Evolutionary conservation across 2,329 filamentous ascomycete species (phyloP).

Genomic region (Teratosphaeria destructans): DNA sequence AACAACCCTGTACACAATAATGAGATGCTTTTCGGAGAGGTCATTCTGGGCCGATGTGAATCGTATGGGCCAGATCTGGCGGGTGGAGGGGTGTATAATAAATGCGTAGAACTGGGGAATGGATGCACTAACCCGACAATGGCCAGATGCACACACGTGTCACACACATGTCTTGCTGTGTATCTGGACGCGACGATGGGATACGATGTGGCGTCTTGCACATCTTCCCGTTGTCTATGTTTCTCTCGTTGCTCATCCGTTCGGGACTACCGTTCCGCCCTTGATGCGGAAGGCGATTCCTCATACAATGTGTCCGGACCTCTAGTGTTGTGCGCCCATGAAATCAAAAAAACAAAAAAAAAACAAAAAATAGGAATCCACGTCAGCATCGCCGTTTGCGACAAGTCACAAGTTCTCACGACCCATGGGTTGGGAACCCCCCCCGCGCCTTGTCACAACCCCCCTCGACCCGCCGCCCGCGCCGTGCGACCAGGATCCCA

Average conservation of each 20-base stretch:
- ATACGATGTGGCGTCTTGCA: not conserved
- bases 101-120: not conserved
- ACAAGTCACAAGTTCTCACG: not conserved
- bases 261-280: not conserved
- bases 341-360: too few species aligned
- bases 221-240: not conserved
- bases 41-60: not conserved
- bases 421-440: not conserved
- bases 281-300: not conserved
- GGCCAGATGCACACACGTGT: not conserved
- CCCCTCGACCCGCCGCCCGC: not conserved
- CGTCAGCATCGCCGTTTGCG: too few species aligned
- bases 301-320: not conserved
- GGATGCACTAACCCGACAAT: not conserved
- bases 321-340: too few species aligned
- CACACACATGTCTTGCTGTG: not conserved
- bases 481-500: conserved; percentile 11
- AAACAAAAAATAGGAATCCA: too few species aligned
- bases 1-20: not conserved
- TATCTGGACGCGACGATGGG: not conserved
- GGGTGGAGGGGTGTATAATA: not conserved
- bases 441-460: not conserved
- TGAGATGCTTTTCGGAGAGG: not conserved
- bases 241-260: not conserved
- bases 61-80: not conserved